phyloP scores from a whole-genome alignment of 2,329 filamentous ascomycete genomes.

The Cladosporium sp. region DNA sequence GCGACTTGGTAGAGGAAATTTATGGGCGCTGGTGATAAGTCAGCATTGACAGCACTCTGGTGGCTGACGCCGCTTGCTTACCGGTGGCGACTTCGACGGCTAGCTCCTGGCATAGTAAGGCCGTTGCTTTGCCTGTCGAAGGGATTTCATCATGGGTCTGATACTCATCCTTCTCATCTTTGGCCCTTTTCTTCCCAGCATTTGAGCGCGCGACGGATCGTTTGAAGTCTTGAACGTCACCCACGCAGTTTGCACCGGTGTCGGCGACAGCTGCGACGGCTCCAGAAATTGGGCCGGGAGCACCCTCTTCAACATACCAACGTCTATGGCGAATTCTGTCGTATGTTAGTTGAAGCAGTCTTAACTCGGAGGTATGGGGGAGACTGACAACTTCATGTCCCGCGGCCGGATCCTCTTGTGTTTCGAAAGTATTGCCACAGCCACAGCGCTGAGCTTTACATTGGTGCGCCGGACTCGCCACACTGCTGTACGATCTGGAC shows the following conservation, averaged over 20 bases:
- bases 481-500: constrained; percentile 63
- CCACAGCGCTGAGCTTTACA: constrained; percentile 64
- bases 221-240: constrained; percentile 8
- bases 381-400: constrained; percentile 14
- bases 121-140: constrained; percentile 23
- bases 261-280: constrained; percentile 1
- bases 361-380: background rate
- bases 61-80: constrained; percentile 54
- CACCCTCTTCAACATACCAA: constrained; percentile 11
- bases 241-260: background rate
- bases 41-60: constrained; percentile 47
- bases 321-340: constrained; percentile 6
- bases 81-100: constrained; percentile 54
- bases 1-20: constrained; percentile 79
- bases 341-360: background rate
- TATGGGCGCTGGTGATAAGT: constrained; percentile 74
- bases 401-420: constrained; percentile 30
- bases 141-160: constrained; percentile 19
- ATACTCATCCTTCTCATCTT: constrained; percentile 10
- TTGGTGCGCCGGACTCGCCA: constrained; percentile 69
- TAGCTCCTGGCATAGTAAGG: constrained; percentile 25
- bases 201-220: background rate
- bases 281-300: constrained; percentile 1
- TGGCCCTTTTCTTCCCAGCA: constrained; percentile 12
- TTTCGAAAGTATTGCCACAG: constrained; percentile 57